Conservation (phyloP, 1,284 basidiomycete genomes). For the Ustilago curta region DNA sequence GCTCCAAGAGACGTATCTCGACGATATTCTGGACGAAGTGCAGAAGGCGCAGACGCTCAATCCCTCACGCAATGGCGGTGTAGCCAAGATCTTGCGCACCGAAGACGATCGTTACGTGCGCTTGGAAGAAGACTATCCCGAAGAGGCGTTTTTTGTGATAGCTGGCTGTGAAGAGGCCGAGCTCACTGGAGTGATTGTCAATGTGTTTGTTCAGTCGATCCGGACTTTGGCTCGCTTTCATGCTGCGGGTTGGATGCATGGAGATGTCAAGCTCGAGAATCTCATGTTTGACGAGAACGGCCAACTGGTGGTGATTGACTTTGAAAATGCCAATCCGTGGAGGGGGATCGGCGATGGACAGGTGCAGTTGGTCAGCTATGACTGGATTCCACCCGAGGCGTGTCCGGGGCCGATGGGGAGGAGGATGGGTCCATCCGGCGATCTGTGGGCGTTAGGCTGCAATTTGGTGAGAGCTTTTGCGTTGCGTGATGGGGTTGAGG, state of each 20-base stretch:
- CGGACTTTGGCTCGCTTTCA: conserved; percentile 58
- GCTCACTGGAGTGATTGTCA: conserved; percentile 58
- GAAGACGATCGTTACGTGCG: conserved; percentile 64
- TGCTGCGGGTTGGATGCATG: conserved; percentile 66
- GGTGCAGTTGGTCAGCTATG: conserved; percentile 63
- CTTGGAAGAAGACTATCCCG: conserved; percentile 67
- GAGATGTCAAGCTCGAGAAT: conserved; percentile 68
- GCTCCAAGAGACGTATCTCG: conserved; percentile 60
- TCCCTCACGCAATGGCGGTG: conserved; percentile 38
- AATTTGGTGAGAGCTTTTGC: conserved; percentile 66
- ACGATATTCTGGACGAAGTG: conserved; percentile 65
- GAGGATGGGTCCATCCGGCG: conserved; percentile 62
- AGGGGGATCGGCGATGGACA: conserved; percentile 64
- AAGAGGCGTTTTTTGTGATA: conserved; percentile 68
- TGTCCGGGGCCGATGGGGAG: conserved; percentile 56
- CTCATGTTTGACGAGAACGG: conserved; percentile 65
- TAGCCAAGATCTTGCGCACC: conserved; percentile 58
- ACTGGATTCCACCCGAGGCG: conserved; percentile 67
- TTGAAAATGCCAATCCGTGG: conserved; percentile 67
- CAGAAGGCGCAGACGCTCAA: conserved; percentile 67
- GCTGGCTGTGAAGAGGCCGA: conserved; percentile 66
- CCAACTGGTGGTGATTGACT: conserved; percentile 63
- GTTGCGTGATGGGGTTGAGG: conserved; percentile 63
- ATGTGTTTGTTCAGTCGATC: conserved; percentile 62
- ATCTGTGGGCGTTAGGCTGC: conserved; percentile 65